Conservation (phyloP, 1,139 yeast genomes). For the Debaryomyces sp. region DNA sequence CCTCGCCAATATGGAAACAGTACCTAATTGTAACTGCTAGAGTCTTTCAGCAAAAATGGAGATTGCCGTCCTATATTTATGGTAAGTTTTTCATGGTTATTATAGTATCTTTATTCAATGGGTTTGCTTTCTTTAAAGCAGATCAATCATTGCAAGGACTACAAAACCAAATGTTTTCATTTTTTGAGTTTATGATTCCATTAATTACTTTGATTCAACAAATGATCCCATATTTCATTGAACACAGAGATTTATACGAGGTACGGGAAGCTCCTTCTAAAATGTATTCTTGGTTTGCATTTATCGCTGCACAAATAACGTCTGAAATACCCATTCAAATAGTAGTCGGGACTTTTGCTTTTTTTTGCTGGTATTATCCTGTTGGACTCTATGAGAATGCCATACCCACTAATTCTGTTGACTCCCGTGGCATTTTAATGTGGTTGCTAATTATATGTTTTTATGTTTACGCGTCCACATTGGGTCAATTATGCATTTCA, state of each 20-base stretch:
- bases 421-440: conserved; percentile 44
- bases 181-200: conserved; percentile 54
- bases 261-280: conserved; percentile 39
- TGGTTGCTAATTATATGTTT: conserved; percentile 47
- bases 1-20: conserved; percentile 31
- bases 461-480: conserved; percentile 36
- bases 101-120: conserved; percentile 47
- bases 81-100: conserved; percentile 42
- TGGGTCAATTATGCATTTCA: conserved; percentile 43
- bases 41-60: conserved; percentile 42
- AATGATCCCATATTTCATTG: conserved; percentile 34
- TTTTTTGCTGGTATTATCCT: conserved; percentile 81
- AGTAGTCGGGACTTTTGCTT: conserved; percentile 64
- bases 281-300: conserved; percentile 32
- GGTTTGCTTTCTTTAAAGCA: conserved; percentile 45
- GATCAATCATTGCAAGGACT: conserved; percentile 41
- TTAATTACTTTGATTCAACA: conserved; percentile 60
- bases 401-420: conserved; percentile 23
- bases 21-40: conserved; percentile 27
- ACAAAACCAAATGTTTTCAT: conserved; percentile 53
- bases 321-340: conserved; percentile 80
- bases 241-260: conserved; percentile 40
- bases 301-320: conserved; percentile 61
- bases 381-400: conserved; percentile 70
- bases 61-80: conserved; percentile 44